Conservation (phyloP, 2,329 filamentous ascomycete species). For the Amylocarpus encephaloides region DNA sequence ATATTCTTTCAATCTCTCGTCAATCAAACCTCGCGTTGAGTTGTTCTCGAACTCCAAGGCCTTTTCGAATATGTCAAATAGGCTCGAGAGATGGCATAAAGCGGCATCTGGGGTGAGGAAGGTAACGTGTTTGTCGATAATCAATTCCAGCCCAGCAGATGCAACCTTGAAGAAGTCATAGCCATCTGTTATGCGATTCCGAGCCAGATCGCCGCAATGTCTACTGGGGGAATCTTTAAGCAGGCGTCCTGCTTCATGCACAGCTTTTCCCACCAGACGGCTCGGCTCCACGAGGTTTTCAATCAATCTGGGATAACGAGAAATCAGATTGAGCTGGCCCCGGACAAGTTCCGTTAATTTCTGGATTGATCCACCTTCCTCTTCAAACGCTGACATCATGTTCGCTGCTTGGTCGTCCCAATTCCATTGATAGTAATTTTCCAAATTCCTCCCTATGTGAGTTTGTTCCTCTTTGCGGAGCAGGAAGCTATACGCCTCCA, state of each 20-base stretch:
- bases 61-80: conserved; percentile 40
- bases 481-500: conserved; percentile 39
- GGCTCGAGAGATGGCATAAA: conserved; percentile 33
- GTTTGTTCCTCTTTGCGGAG: conserved; percentile 32
- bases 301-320: conserved; percentile 41
- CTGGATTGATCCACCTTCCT: conserved; percentile 38
- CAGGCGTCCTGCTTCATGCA: conserved; percentile 15
- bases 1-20: conserved; percentile 24
- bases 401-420: conserved; percentile 27
- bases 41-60: conserved; percentile 31
- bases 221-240: conserved; percentile 14
- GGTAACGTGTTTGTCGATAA: conserved; percentile 52
- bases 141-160: conserved; percentile 37
- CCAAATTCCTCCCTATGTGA: conserved; percentile 30
- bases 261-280: conserved; percentile 20
- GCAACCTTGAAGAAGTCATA: conserved; percentile 40
- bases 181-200: conserved; percentile 35
- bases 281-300: conserved; percentile 27
- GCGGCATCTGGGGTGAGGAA: conserved; percentile 43
- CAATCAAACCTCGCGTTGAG: conserved; percentile 18
- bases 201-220: conserved; percentile 26
- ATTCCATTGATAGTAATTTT: conserved; percentile 37
- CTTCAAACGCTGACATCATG: conserved; percentile 26
- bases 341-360: conserved; percentile 39
- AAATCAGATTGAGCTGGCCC: conserved; percentile 36